Base-by-base conservation (phyloP, 2,329 filamentous ascomycete genomes). In the Scytalidium sp. region DNA sequence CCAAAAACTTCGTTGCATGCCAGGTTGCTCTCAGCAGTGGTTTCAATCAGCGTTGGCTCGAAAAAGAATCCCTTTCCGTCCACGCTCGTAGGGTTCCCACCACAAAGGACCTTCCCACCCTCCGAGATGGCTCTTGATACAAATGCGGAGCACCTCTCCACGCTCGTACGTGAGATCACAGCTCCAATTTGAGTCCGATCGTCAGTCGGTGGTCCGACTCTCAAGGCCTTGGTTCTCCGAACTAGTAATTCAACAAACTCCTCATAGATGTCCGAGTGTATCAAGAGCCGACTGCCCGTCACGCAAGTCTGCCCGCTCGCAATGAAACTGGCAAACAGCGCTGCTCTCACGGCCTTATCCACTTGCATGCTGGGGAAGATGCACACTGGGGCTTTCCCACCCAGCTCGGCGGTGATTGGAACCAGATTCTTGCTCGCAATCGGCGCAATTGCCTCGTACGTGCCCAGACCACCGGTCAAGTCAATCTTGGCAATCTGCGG, bases 361-460 rank as follows among this genome's bases (percentile, higher is more conserved):
- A 87, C 60, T 41, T 83, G 75, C 4, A 80, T 81, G 57, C 86
- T 83, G 1, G 81, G 79, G 3, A 87, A 75, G 49, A 87, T 72
- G 43, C 87, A 70, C 49, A 83, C 73, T 0, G 84, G 83, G 20
- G 79, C 83, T 64, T 87, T 87, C 19, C 84, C 84, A 36, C 84
- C 84, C 0, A 87, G 73, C 64, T 88, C 84, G 76, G 87, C 85
- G 3, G 84, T 87, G 59, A 85, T 85, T 61, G 86, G 86, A 5
- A 56, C 62, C 78, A 87, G 83, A 58, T 76, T 76, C 39, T 75
- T 76, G 0, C 80, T 78, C 2, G 84, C 84, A 23, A 75, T 72
- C 9, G 75, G 74, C 8, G 83, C 83, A 13, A 88, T 84, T 57
- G 83, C 85, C 60, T 75, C 72, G 20, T 84, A 83, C 0, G 84